phyloP scores from a whole-genome alignment of 768 basidiomycete species.

The Mycena filopes region DNA sequence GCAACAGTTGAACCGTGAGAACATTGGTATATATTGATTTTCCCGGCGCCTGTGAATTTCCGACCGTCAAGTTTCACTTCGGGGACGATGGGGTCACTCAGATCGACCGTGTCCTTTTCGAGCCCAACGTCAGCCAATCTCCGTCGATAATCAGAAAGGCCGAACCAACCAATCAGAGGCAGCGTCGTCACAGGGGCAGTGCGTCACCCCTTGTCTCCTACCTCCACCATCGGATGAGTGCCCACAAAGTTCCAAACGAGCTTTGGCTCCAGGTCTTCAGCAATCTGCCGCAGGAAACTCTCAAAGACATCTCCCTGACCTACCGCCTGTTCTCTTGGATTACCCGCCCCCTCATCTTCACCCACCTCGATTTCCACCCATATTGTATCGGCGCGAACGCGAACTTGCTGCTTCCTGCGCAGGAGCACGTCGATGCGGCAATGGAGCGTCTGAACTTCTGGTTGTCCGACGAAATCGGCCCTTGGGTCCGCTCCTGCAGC shows the following conservation, averaged over 20 bases:
- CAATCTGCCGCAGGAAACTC: not conserved
- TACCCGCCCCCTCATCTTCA: not conserved
- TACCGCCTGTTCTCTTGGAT: not conserved
- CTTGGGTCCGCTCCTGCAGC: not conserved
- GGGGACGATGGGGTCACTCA: too few species aligned
- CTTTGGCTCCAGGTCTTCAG: slow-evolving; percentile 6
- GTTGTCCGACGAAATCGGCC: not conserved
- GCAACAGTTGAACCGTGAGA: too few species aligned
- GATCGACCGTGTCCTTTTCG: too few species aligned
- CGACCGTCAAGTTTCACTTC: too few species aligned
- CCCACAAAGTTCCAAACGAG: not conserved
- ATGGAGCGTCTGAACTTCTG: slow-evolving; percentile 5
- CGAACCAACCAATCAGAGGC: too few species aligned
- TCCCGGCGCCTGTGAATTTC: too few species aligned
- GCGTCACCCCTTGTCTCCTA: too few species aligned
- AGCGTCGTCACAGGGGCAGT: too few species aligned
- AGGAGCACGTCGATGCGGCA: not conserved
- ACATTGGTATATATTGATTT: too few species aligned
- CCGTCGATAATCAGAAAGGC: too few species aligned
- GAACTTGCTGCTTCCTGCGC: not conserved
- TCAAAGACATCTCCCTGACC: not conserved
- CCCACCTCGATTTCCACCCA: slow-evolving; percentile 11
- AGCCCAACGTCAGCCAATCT: too few species aligned
- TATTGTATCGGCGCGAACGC: not conserved
- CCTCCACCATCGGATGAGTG: too few species aligned